Base-by-base conservation (phyloP, 805 yeast species). In the Grigorovia humatica region DNA sequence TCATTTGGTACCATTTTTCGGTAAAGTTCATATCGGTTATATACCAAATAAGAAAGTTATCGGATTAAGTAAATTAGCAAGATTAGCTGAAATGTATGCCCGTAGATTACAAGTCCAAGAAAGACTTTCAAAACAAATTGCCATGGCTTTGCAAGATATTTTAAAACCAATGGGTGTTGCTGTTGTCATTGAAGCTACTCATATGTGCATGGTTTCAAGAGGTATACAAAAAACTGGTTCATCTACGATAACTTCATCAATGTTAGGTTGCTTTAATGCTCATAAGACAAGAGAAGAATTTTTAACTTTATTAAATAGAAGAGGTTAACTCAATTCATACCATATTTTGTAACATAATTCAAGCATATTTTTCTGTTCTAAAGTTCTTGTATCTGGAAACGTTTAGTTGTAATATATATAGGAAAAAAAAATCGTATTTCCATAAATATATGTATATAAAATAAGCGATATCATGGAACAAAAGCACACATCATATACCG, bases 171-270 rank as follows among this genome's bases (percentile, higher is more conserved):
- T 90, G 62, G 99, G 99, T 55, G 99, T 93, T 9, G 99, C 98
- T 1, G 99, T 93, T 43, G 98, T 93, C 29, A 89, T 93, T 62
- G 99, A 93, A 70, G 97, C 97, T 18, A 80, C 91, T 1, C 99
- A 93, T 67, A 93, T 93, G 99, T 93, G 99, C 69, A 93, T 93
- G 99, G 98, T 91, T 29, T 88, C 95, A 67, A 80, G 99, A 65
- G 99, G 99, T 52, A 88, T 93, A 29, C 97, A 93, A 69, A 93
- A 93, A 70, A 81, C 96, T 0, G 97, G 98, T 1, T 85, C 96
- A 18, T 78, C 86, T 18, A 93, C 99, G 1, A 82, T 89, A 38
- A 93, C 99, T 18, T 87, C 96, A 62, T 91, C 98, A 65, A 91
- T 93, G 97, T 77, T 93, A 60, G 99, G 99, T 9, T 86, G 96